Evolutionary conservation across 495 filamentous ascomycete species (phyloP).

Genomic region (Penicillium cataractarum): DNA sequence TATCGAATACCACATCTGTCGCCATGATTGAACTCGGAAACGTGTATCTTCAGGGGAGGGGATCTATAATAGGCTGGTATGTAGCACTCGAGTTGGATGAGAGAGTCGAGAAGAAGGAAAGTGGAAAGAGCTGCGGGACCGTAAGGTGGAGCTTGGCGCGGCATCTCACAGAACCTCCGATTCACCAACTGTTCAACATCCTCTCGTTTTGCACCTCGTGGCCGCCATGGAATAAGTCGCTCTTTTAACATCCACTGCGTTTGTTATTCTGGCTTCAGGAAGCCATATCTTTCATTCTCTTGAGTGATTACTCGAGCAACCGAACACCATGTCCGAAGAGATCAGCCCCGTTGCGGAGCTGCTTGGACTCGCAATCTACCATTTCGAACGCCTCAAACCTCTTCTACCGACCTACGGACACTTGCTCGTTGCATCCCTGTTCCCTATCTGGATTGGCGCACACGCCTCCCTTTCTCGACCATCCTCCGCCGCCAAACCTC

Average conservation of each 20-base stretch:
- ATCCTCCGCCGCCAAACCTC: slow-evolving; percentile 70
- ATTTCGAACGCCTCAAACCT: slow-evolving; percentile 54
- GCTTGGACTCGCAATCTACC: slow-evolving; percentile 52
- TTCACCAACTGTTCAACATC: slow-evolving; percentile 23
- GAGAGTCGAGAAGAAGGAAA: slow-evolving; percentile 5
- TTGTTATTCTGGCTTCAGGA: background rate
- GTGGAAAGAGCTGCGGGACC: slow-evolving; percentile 12
- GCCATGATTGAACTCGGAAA: slow-evolving; percentile 57
- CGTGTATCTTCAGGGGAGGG: background rate
- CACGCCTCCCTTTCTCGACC: slow-evolving; percentile 76
- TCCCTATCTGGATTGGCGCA: slow-evolving; percentile 73
- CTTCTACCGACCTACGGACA: slow-evolving; percentile 69
- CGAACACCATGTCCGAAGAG: slow-evolving; percentile 40
- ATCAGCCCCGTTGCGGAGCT: slow-evolving; percentile 50
- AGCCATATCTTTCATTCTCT: background rate
- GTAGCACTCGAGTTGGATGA: background rate
- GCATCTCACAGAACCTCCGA: slow-evolving; percentile 20
- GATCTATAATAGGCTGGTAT: background rate
- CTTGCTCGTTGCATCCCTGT: slow-evolving; percentile 66
- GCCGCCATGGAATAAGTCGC: slow-evolving; percentile 22
- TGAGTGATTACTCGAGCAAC: too few species aligned
- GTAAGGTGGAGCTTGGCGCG: slow-evolving; percentile 17
- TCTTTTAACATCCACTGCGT: background rate
- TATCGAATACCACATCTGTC: slow-evolving; percentile 75
- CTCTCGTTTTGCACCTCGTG: slow-evolving; percentile 5